Evolutionary conservation across 768 basidiomycete genomes (phyloP).

Genomic region (Kwoniella bestiolae): DNA sequence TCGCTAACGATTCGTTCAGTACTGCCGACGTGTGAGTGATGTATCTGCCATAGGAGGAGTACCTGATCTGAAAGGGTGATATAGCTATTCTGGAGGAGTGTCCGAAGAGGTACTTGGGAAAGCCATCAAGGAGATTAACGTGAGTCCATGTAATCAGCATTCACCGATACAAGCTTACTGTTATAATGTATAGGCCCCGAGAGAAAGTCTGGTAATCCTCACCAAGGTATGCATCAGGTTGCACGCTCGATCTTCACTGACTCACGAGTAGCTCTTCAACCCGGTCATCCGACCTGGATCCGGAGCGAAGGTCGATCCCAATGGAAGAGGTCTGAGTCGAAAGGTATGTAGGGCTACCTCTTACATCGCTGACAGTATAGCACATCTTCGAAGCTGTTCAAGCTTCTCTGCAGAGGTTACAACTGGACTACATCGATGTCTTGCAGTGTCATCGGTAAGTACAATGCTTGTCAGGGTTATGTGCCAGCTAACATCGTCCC

Average conservation of each 20-base stretch:
- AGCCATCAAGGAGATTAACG: constrained; percentile 56
- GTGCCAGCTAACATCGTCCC: neutral
- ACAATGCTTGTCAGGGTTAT: neutral
- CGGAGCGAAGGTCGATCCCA: constrained; percentile 1
- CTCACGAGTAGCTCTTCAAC: neutral
- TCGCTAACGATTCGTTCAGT: constrained; percentile 3
- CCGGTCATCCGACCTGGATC: constrained; percentile 8
- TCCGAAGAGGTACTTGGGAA: constrained; percentile 66
- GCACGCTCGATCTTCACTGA: neutral
- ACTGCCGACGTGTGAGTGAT: constrained; percentile 45
- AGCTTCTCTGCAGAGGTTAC: constrained; percentile 66
- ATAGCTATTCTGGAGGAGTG: constrained; percentile 33
- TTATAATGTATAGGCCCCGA: constrained; percentile 61
- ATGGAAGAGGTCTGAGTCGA: constrained; percentile 22
- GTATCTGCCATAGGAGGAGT: neutral
- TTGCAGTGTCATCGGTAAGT: constrained; percentile 61
- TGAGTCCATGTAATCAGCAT: constrained; percentile 1
- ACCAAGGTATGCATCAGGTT: constrained; percentile 64
- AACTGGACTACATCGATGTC: constrained; percentile 76
- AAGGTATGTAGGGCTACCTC: constrained; percentile 12
- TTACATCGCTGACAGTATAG: constrained; percentile 47
- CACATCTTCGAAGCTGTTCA: constrained; percentile 70
- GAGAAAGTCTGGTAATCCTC: constrained; percentile 76
- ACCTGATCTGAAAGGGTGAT: neutral
- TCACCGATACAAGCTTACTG: neutral